Percentiles rank a stretch among this genome's conserved stretches.
Evolutionary conservation across 169 alveolate species (phyloP).

Genomic region (Plasmodium vivax): DNA sequence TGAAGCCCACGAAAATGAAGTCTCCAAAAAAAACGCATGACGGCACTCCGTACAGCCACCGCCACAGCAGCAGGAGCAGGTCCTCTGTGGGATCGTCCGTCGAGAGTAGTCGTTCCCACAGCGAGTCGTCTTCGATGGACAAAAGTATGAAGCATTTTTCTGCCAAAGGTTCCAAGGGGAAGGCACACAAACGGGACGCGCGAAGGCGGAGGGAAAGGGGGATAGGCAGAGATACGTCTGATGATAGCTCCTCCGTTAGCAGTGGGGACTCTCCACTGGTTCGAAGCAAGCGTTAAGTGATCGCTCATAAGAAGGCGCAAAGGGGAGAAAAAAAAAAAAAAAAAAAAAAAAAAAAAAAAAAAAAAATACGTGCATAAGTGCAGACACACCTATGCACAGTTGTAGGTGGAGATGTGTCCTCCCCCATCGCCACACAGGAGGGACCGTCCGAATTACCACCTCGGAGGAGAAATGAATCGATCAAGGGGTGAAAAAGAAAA

Average conservation of each 20-base stretch:
- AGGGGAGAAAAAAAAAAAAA: not conserved
- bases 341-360: too few relatives aligned
- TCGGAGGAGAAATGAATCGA: not conserved
- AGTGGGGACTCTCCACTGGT: not conserved
- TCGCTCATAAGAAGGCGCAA: not conserved
- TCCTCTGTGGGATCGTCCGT: not conserved
- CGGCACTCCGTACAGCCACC: constrained; percentile 1
- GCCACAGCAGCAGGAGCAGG: not conserved
- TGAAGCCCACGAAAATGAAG: not conserved
- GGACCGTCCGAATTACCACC: not conserved
- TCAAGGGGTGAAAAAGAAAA: not conserved
- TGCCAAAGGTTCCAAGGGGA: not conserved
- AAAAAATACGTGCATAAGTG: not conserved
- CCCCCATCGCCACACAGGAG: not conserved
- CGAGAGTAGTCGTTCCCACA: not conserved
- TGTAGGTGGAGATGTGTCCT: not conserved
- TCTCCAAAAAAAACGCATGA: not conserved
- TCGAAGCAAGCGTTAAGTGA: not conserved
- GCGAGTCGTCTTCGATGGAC: not conserved
- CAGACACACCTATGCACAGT: not conserved
- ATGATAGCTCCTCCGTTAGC: not conserved
- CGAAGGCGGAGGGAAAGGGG: not conserved
- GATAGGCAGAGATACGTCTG: not conserved
- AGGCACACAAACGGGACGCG: not conserved
- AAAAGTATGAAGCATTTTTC: not conserved